Evolutionary conservation across 129 eudicot genomes (phyloP).

Genomic region (Flaveria sonorensis): DNA sequence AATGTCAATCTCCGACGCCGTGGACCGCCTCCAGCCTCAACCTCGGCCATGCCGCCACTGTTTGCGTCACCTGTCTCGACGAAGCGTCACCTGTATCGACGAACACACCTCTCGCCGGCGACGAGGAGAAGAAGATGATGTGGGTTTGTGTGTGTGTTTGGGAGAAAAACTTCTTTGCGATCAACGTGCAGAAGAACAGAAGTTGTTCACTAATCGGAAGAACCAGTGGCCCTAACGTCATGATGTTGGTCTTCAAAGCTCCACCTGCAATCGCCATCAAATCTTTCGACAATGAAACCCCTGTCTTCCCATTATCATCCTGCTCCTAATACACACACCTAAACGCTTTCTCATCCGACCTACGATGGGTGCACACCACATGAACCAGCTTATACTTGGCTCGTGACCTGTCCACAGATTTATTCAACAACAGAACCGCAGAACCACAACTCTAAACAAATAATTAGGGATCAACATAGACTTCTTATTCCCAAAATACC

Average conservation of each 20-base stretch:
- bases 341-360: no score
- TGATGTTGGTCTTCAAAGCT: slow-evolving; percentile 65
- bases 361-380: slow-evolving; percentile 66
- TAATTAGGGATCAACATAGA: no score
- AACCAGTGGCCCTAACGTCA: slow-evolving; percentile 72
- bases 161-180: slow-evolving; percentile 51
- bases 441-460: not conserved
- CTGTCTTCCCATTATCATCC: no score
- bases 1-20: slow-evolving; percentile 66
- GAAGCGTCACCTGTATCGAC: no score
- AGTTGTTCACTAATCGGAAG: slow-evolving; percentile 76
- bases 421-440: slow-evolving; percentile 53
- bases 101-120: slow-evolving; percentile 12
- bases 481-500: slow-evolving; percentile 2
- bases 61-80: slow-evolving; percentile 50
- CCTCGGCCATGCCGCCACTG: slow-evolving; percentile 52
- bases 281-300: no score
- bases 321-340: no score
- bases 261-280: slow-evolving; percentile 83
- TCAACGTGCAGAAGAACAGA: slow-evolving; percentile 58
- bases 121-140: no score
- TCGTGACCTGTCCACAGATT: slow-evolving; percentile 44
- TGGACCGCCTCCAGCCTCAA: slow-evolving; percentile 69
- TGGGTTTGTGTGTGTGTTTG: no score
- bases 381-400: slow-evolving; percentile 73